A percentile compares a stretch with the other conserved stretches of the same genome.
phyloP scores from a whole-genome alignment of 192 early-diverging fungal genomes.

The Dissophora ornata region DNA sequence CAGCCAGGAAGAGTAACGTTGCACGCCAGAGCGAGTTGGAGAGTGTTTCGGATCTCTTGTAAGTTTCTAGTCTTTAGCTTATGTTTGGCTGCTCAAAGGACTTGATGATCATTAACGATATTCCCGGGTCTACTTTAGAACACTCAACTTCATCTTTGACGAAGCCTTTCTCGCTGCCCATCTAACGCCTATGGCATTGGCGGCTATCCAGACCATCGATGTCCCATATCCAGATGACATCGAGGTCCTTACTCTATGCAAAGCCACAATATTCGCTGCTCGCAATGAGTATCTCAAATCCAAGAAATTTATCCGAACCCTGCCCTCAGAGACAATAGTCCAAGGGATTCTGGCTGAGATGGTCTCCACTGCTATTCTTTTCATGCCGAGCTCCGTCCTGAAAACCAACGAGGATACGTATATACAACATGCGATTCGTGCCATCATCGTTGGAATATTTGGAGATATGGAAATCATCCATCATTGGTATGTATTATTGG shows the following conservation, averaged over 20 bases:
- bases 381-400: neutral
- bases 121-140: no score
- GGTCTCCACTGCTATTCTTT: no score
- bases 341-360: neutral
- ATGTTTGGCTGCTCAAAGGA: neutral
- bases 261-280: neutral
- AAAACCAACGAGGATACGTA: constrained; percentile 12
- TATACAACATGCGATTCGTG: neutral
- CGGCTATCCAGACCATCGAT: no score
- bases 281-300: neutral
- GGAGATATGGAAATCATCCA: constrained; percentile 7
- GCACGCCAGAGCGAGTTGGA: constrained; percentile 6
- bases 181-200: no score
- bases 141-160: no score
- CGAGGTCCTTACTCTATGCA: neutral
- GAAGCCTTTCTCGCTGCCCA: no score
- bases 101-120: neutral
- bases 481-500: constrained; percentile 11
- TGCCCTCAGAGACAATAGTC: neutral
- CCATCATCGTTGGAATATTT: constrained; percentile 4
- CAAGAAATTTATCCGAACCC: neutral
- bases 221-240: neutral
- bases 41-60: neutral
- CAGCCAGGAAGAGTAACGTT: neutral
- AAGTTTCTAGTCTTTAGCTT: neutral